These are phyloP conservation scores for Colletotrichum abscissum DNA, from an alignment of 2,329 filamentous ascomycete genomes.

Conservation along the genomic window DNA sequence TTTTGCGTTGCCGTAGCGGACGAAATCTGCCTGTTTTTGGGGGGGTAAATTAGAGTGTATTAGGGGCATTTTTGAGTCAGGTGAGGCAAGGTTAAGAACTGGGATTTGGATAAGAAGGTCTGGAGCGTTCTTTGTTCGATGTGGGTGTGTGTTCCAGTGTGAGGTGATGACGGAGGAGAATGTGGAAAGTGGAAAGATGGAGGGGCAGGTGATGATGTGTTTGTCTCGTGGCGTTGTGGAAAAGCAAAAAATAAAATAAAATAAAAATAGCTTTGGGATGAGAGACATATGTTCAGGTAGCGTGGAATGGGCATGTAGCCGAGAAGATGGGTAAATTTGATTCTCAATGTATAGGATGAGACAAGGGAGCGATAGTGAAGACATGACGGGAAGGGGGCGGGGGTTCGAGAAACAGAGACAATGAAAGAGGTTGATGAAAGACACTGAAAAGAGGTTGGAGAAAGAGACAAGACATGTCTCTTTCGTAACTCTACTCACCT, in stretches of 20 bases:
- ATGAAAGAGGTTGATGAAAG: neutral
- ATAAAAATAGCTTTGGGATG: neutral
- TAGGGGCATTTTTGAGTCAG: neutral
- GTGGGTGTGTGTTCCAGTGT: neutral
- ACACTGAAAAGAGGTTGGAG: neutral
- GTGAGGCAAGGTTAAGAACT: neutral
- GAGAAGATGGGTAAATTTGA: neutral
- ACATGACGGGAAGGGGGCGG: neutral
- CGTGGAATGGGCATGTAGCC: neutral
- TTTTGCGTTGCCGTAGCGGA: conserved; percentile 88
- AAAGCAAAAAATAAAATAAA: no score
- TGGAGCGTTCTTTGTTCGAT: neutral
- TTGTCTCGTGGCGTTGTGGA: neutral
- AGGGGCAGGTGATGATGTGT: neutral
- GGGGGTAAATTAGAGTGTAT: neutral
- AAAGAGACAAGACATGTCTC: neutral
- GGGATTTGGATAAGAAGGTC: neutral
- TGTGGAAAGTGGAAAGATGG: neutral
- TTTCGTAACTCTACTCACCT: conserved; percentile 53
- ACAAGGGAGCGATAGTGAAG: neutral
- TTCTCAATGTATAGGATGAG: neutral
- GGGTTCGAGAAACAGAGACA: neutral
- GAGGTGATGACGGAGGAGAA: neutral
- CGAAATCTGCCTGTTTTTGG: conserved; percentile 75
- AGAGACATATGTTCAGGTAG: neutral